Evolutionary conservation across 108 stramenopile genomes (phyloP).

Genomic region (Fistulifera solaris): DNA sequence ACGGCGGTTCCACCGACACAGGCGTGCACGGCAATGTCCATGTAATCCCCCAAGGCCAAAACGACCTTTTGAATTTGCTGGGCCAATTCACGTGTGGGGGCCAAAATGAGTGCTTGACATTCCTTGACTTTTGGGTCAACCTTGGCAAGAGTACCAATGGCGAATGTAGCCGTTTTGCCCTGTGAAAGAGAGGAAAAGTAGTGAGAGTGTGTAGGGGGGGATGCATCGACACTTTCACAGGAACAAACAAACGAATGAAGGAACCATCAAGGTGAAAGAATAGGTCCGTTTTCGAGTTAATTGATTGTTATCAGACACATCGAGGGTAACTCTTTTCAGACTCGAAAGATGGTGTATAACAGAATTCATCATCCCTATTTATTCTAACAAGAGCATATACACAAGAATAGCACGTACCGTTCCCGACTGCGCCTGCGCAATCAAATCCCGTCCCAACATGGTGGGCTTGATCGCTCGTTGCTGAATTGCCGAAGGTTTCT

Average conservation of each 20-base stretch:
- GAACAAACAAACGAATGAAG: background rate
- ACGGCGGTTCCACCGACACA: constrained; percentile 99
- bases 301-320: constrained; percentile 70
- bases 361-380: constrained; percentile 61
- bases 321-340: constrained; percentile 93
- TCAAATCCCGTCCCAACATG: constrained; percentile 93
- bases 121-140: constrained; percentile 85
- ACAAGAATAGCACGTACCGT: constrained; percentile 61
- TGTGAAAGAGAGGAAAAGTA: constrained; percentile 17
- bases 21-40: constrained; percentile 95
- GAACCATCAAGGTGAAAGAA: background rate
- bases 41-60: constrained; percentile 97
- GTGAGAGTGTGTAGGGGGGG: constrained; percentile 7
- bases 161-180: constrained; percentile 99
- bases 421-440: constrained; percentile 99
- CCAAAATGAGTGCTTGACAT: constrained; percentile 96
- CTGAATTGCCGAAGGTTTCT: constrained; percentile 99
- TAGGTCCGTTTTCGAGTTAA: constrained; percentile 83
- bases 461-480: constrained; percentile 98
- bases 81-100: constrained; percentile 99
- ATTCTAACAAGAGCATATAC: background rate
- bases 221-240: background rate
- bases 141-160: constrained; percentile 94
- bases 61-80: constrained; percentile 99
- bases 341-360: constrained; percentile 97